These are phyloP conservation scores for Suhomyces sp. DNA, from an alignment of 805 yeast species.

Conservation along the genomic window DNA sequence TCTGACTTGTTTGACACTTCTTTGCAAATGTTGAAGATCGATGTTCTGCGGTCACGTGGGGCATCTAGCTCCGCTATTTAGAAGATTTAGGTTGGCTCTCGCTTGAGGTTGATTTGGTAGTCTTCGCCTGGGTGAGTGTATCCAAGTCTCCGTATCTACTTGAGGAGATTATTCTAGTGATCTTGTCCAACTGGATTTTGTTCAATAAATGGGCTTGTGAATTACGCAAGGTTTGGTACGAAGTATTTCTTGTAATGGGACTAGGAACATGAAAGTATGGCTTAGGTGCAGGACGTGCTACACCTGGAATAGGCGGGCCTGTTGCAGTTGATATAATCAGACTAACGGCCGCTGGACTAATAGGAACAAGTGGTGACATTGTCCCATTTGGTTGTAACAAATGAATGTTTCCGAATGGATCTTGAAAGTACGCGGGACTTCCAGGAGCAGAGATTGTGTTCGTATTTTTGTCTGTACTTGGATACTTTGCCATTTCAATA, in stretches of 20 bases:
- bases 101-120: background rate
- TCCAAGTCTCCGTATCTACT: slow-evolving; percentile 15
- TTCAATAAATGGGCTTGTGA: slow-evolving; percentile 25
- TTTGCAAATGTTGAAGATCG: background rate
- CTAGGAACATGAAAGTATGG: slow-evolving; percentile 20
- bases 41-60: slow-evolving; percentile 14
- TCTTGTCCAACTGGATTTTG: slow-evolving; percentile 17
- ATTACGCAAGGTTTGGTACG: slow-evolving; percentile 10
- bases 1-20: background rate
- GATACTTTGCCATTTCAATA: background rate
- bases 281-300: background rate
- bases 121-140: slow-evolving; percentile 8
- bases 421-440: slow-evolving; percentile 4
- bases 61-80: background rate
- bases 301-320: background rate
- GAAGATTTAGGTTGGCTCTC: background rate
- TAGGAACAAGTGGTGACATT: slow-evolving; percentile 1
- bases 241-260: slow-evolving; percentile 12
- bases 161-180: slow-evolving; percentile 8
- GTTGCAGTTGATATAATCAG: background rate
- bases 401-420: slow-evolving; percentile 9
- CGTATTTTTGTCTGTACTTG: background rate
- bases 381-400: slow-evolving; percentile 13
- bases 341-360: background rate
- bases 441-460: background rate